Base-by-base conservation (phyloP, 2,329 filamentous ascomycete species). In the Zasmidium cellare region DNA sequence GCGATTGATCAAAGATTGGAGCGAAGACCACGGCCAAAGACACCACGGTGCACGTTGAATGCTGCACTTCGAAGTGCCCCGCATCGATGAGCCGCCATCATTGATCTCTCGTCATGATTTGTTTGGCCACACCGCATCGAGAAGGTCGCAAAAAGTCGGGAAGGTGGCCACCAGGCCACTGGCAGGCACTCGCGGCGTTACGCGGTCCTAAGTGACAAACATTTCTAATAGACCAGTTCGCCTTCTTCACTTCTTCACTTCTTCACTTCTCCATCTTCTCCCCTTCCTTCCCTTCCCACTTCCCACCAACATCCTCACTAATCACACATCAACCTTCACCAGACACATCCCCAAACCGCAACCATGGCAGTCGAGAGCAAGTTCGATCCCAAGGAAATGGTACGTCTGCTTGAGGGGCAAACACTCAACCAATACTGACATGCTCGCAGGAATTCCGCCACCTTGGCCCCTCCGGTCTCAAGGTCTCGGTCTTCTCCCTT, bases 351-450 rank as follows among this genome's bases (percentile, higher is more conserved):
- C 9, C 24, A 52, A 20, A 62, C 57, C 51, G 58, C 65, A 58
- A 68, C 38, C 23, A 71, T 71, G 69, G 64, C 61, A 50, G 69
- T 80, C 57, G 76, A 79, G 66, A 76, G 75, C 62, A 78, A 76
- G 65, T 81, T 76, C 65, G 75, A 80, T 57, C 78, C 79, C 57
- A 79, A 81, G 72, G 77, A 80, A 69, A 81, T 77, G 75, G 69
- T 24, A 23, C 19, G 12, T 18, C 11, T n/a, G 25, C n/a, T 25
- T 18, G 9, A 12, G 6, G 7, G 11, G 14, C 28, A 31, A 14
- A 31, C 31, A 11, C 31, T 41, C 31, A 11, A 41, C 14, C 20
- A 24, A 23, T 23, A 45, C n/a, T 49, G 48, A 48, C 46, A 18
- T 28, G 20, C 11, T 7, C 46, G 5, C 45, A 71, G 67, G 59